These are phyloP conservation scores for Colletotrichum salicis DNA, from an alignment of 2,329 filamentous ascomycete species.

Conservation along the genomic window DNA sequence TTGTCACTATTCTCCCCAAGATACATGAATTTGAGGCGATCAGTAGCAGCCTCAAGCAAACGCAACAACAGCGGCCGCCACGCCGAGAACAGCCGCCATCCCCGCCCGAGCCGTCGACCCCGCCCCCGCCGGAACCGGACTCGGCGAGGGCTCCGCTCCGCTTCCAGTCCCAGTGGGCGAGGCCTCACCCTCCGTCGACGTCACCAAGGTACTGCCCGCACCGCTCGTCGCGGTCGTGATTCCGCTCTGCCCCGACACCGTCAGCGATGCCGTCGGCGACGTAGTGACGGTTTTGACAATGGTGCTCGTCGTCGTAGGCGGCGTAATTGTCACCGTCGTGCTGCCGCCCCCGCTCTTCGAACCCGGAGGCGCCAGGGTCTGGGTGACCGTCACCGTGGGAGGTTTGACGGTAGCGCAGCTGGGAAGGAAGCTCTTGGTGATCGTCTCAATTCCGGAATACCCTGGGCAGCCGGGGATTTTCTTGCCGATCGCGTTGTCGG, in stretches of 20 bases:
- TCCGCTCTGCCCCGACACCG: background rate
- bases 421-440: slow-evolving; percentile 7
- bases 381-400: background rate
- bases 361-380: background rate
- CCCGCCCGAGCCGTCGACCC: slow-evolving; percentile 24
- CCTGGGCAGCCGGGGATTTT: slow-evolving; percentile 69
- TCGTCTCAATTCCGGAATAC: slow-evolving; percentile 62
- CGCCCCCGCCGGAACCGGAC: slow-evolving; percentile 10
- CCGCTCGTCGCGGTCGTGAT: background rate
- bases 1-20: background rate
- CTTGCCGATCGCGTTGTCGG: slow-evolving; percentile 68
- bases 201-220: background rate
- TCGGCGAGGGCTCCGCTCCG: background rate
- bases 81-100: slow-evolving; percentile 6
- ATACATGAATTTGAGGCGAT: background rate
- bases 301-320: background rate
- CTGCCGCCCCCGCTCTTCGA: background rate
- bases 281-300: background rate
- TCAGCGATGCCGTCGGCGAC: too few species aligned
- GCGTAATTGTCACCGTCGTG: background rate
- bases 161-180: background rate
- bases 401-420: slow-evolving; percentile 3
- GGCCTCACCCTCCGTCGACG: background rate
- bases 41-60: background rate
- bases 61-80: slow-evolving; percentile 3